Conservation (phyloP, 2,329 filamentous ascomycete species). For the Neopestalotiopsis sp. region DNA sequence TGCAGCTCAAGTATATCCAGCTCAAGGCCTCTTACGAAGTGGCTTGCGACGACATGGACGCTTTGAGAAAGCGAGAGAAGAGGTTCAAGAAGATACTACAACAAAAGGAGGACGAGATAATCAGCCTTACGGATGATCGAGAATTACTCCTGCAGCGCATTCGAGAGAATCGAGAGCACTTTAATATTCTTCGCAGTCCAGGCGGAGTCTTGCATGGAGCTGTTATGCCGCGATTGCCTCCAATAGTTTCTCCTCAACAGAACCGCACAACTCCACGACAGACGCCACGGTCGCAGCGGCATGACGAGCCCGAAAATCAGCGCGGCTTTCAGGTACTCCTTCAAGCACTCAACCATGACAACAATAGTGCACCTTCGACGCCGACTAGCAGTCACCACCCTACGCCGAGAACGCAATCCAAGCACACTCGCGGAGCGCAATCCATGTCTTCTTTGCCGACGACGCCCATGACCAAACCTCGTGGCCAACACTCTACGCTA, state of each 20-base stretch:
- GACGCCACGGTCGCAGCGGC: constrained; percentile 44
- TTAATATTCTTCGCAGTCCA: constrained; percentile 79
- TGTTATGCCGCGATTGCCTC: constrained; percentile 61
- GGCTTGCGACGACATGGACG: constrained; percentile 69
- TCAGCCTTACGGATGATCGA: constrained; percentile 75
- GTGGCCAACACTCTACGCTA: constrained; percentile 56
- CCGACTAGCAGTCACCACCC: constrained; percentile 57
- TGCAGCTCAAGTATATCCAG: constrained; percentile 62
- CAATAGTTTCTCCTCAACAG: constrained; percentile 50
- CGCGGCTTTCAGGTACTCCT: constrained; percentile 79
- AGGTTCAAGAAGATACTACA: constrained; percentile 80
- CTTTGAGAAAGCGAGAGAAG: constrained; percentile 68
- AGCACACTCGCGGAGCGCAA: constrained; percentile 78
- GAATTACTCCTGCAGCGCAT: constrained; percentile 82
- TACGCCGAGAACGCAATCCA: constrained; percentile 55
- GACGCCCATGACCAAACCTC: constrained; percentile 67
- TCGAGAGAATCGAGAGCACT: constrained; percentile 86
- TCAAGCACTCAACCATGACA: constrained; percentile 80
- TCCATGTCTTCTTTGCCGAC: constrained; percentile 85
- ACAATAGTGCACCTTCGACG: constrained; percentile 76
- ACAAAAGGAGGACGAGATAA: constrained; percentile 76
- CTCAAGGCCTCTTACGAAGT: constrained; percentile 71
- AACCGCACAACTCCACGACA: constrained; percentile 56
- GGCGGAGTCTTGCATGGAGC: constrained; percentile 70
- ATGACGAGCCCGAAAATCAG: constrained; percentile 52